Evolutionary conservation across 768 basidiomycete genomes (phyloP), one percentile per base, ranked within the genome.

Genomic region (Mycena albidolilacea): DNA sequence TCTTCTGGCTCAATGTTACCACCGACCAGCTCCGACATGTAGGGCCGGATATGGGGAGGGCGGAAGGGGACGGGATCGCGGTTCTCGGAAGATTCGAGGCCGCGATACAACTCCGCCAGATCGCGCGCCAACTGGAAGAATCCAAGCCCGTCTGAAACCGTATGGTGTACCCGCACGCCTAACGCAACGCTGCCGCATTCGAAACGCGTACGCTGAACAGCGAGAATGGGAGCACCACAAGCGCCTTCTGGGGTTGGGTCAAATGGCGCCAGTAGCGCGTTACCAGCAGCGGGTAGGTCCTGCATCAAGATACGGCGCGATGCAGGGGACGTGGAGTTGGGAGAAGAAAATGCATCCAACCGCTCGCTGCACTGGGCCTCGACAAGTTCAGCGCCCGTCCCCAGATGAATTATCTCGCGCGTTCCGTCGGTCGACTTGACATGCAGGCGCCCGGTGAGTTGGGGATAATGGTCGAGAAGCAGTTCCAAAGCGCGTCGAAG

Each of bases 131-230:
- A 14, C 60, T 71, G 75, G 67, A 78, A 78, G 48, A 70, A 73
- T 35, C 77, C 77, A 21, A 67, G 66, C 17, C 38, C 77, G 50
- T 78, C 77, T 41, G 69, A 76, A 3, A 67, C 41, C 9, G 46
- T 52, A 54, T 78, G 77, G 19, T 62, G 71, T 11, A 59, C 7
- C 9, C 77, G 73, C 10, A 78, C 67, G 35, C 77, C 77, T 12
- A 78, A 50, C 21, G 72, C 61, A 19, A 75, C 77, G 41, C 68
- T 60, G 8, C 77, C 75, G 61, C 77, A 78, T n/a, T 67, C 71
- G 39, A 78, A 78, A 23, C 73, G 75, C 14, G 77, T 78, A 23
- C 71, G 75, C 55, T 78, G 77, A 15, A 78, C 64, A 43, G 75
- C 70, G 35, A 78, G 43, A 48, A 78, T 52, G 4, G 73, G 65